Conservation (phyloP, 2,329 filamentous ascomycete genomes). For the Botrytis elliptica region DNA sequence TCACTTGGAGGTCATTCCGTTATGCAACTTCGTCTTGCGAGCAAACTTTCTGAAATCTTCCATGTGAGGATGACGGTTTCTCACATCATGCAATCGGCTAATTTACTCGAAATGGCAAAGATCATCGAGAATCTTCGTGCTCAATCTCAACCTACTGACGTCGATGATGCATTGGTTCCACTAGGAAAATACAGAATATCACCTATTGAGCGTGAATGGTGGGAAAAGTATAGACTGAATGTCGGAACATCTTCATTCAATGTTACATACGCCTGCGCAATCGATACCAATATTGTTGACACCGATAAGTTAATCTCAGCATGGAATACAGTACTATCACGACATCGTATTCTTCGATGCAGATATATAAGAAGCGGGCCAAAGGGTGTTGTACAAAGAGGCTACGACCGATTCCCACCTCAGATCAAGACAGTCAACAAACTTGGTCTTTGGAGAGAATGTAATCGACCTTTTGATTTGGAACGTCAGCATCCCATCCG, state of each 20-base stretch:
- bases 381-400: slow-evolving; percentile 2
- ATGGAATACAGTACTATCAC: slow-evolving; percentile 30
- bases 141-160: not conserved
- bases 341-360: slow-evolving; percentile 23
- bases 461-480: slow-evolving; percentile 35
- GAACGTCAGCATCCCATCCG: slow-evolving; percentile 31
- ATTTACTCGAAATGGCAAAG: slow-evolving; percentile 11
- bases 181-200: slow-evolving; percentile 9
- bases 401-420: slow-evolving; percentile 17
- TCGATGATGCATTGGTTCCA: not conserved
- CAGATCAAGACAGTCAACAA: slow-evolving; percentile 11
- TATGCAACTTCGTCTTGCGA: slow-evolving; percentile 30
- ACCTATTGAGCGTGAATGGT: slow-evolving; percentile 24
- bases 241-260: slow-evolving; percentile 34
- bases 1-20: slow-evolving; percentile 38
- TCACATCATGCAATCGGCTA: slow-evolving; percentile 26
- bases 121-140: slow-evolving; percentile 5
- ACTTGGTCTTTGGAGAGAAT: slow-evolving; percentile 24
- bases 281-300: slow-evolving; percentile 23
- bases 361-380: slow-evolving; percentile 16
- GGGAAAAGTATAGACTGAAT: slow-evolving; percentile 14
- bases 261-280: slow-evolving; percentile 30
- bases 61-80: slow-evolving; percentile 24
- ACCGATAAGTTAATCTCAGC: slow-evolving; percentile 25
- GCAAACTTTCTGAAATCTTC: slow-evolving; percentile 22